Conservation (phyloP, 306 rosid species). For the Prunus salicina region DNA sequence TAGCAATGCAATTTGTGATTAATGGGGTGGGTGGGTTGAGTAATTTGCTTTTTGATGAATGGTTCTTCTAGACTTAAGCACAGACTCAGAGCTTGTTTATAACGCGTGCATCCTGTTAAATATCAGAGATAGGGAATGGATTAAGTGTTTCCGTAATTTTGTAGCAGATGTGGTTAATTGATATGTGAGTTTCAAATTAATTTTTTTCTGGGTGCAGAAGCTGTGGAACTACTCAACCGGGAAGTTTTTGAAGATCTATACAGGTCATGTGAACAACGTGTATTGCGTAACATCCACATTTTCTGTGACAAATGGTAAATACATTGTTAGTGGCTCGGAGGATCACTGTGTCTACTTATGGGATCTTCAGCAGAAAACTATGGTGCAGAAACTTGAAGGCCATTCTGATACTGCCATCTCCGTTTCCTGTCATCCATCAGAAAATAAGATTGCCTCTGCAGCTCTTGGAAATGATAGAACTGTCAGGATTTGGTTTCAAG, state of each 20-base stretch:
- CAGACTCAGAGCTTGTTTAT: not conserved
- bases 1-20: too few relatives aligned
- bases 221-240: constrained; percentile 77
- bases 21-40: too few relatives aligned
- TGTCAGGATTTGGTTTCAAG: constrained; percentile 62
- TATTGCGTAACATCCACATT: constrained; percentile 80
- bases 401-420: constrained; percentile 80
- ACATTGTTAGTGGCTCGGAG: constrained; percentile 91
- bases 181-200: not conserved
- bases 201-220: constrained; percentile 56
- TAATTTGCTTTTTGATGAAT: not conserved
- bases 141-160: not conserved
- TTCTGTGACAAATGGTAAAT: constrained; percentile 85
- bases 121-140: not conserved
- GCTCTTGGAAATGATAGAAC: constrained; percentile 71
- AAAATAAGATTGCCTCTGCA: constrained; percentile 91
- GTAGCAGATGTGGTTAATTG: not conserved
- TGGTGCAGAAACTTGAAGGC: constrained; percentile 92
- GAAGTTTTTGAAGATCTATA: constrained; percentile 58
- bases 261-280: constrained; percentile 59
- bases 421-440: constrained; percentile 79
- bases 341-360: constrained; percentile 78
- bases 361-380: constrained; percentile 80
- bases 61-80: not conserved
- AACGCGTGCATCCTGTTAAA: not conserved